Evolutionary conservation across 2,329 filamentous ascomycete genomes (phyloP), one percentile per base, ranked within the genome.

Genomic region (Fusarium sp.): DNA sequence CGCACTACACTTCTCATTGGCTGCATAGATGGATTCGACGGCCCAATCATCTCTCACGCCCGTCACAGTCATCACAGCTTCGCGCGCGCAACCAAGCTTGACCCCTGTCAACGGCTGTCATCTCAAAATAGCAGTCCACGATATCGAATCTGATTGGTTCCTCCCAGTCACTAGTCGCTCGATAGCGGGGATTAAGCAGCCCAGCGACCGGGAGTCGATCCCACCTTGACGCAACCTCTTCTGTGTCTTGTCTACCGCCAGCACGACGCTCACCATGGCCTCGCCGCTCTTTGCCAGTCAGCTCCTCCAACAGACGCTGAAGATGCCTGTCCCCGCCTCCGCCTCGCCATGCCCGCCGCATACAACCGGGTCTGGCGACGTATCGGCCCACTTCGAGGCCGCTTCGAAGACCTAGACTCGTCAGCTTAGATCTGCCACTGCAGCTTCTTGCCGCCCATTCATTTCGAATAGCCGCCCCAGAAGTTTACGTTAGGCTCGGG

Each of bases 31-130:
- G 61, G 31, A 22, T 31, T 45, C 16, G 40, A 36, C n/a, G 29
- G 58, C 54, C 79, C 81, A 79, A 79, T 79, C 75, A 78, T 74
- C 70, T 75, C 70, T 75, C 70, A 71, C 59, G 72, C 64, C 62
- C 60, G 64, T 61, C 47, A 60, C 68, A 54, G 68, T 71, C 56
- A 74, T 71, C 66, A 70, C 70, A 69, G 58, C 71, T 82, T 85
- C 81, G 82, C 83, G 82, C 83, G 82, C 83, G 82, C 82, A 81
- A 85, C 63, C 65, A 65, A 57, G 68, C 61, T 73, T 68, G 58
- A 61, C 59, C 73, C 75, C 74, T 73, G 67, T 71, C 70, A 71
- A 66, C 62, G 64, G 71, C 73, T 78, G 75, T 79, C 71, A 76
- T 59, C 80, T 77, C 83, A 82, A 82, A 82, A 81, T 85, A 85